phyloP scores from a whole-genome alignment of 169 alveolate species.

The Eimeria acervulina region DNA sequence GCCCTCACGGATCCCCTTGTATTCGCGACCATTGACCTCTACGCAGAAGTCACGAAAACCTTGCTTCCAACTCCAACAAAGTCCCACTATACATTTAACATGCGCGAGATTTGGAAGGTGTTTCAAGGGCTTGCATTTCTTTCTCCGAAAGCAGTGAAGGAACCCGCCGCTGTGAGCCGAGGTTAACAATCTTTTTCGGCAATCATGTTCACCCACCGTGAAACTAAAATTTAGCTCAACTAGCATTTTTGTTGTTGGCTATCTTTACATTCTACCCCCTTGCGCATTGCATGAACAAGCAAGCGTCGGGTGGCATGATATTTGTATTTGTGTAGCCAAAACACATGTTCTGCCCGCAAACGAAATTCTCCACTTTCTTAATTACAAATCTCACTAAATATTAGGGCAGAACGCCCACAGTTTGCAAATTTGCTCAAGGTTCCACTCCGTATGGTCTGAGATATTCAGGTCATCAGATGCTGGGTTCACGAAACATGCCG shows the following conservation, averaged over 20 bases:
- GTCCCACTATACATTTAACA: slow-evolving; percentile 96
- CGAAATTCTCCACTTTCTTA: background rate
- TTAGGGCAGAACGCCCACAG: background rate
- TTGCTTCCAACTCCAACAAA: slow-evolving; percentile 97
- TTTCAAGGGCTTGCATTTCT: slow-evolving; percentile 96
- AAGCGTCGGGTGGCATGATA: background rate
- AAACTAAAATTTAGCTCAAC: background rate
- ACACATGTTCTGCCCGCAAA: background rate
- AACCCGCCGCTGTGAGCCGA: slow-evolving; percentile 56
- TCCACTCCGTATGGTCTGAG: background rate
- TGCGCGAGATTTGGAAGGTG: slow-evolving; percentile 97
- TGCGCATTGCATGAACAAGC: background rate
- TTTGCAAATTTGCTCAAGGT: background rate
- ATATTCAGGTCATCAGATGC: slow-evolving; percentile 92
- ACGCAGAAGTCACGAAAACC: slow-evolving; percentile 90
- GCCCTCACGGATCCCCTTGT: slow-evolving; percentile 88
- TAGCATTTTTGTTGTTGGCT: background rate
- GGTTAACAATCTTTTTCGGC: background rate
- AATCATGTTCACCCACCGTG: background rate
- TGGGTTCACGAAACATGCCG: slow-evolving; percentile 99
- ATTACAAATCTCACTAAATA: background rate
- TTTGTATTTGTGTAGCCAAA: background rate
- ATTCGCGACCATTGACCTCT: slow-evolving; percentile 90
- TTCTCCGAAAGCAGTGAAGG: slow-evolving; percentile 87
- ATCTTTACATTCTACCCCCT: background rate